Evolutionary conservation across 1,284 basidiomycete genomes (phyloP).

Genomic region (Trametes hirsuta): DNA sequence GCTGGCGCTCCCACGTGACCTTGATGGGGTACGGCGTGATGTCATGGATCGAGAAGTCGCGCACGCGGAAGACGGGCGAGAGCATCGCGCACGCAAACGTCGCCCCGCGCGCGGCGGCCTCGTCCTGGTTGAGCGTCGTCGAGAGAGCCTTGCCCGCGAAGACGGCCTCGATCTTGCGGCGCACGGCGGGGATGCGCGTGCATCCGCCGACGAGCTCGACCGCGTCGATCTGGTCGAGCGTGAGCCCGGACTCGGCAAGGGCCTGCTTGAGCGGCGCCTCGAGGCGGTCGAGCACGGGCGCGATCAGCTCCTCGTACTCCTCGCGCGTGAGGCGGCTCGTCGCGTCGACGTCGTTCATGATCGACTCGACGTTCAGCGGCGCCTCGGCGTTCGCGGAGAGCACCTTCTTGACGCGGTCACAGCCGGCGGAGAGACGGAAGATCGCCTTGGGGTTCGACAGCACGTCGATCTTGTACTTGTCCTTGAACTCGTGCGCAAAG

Average conservation of each 20-base stretch:
- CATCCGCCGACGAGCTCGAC: conserved; percentile 73
- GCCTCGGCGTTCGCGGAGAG: conserved; percentile 85
- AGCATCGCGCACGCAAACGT: conserved; percentile 95
- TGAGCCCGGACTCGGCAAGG: conserved; percentile 59
- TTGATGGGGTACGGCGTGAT: conserved; percentile 86
- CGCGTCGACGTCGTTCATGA: conserved; percentile 89
- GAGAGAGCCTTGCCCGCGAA: conserved; percentile 75
- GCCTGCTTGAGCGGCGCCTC: conserved; percentile 58
- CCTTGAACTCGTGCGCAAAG: conserved; percentile 89
- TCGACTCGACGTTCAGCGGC: conserved; percentile 88
- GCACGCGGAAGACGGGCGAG: conserved; percentile 94
- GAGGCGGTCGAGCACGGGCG: conserved; percentile 57
- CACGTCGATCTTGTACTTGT: conserved; percentile 95
- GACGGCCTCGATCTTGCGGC: conserved; percentile 63
- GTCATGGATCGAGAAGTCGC: conserved; percentile 88
- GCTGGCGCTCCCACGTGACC: conserved; percentile 79
- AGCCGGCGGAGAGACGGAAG: conserved; percentile 85
- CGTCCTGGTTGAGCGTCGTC: conserved; percentile 94
- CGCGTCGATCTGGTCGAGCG: conserved; percentile 62
- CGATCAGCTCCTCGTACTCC: conserved; percentile 61
- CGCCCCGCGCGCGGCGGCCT: conserved; percentile 91
- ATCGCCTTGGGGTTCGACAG: conserved; percentile 86
- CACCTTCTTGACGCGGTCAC: conserved; percentile 76
- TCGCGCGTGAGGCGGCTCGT: conserved; percentile 62
- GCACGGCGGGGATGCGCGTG: conserved; percentile 72